A percentile compares a stretch with the other conserved stretches of the same genome.
Conservation (phyloP, 345 rosid species). For the Alliaria petiolata region DNA sequence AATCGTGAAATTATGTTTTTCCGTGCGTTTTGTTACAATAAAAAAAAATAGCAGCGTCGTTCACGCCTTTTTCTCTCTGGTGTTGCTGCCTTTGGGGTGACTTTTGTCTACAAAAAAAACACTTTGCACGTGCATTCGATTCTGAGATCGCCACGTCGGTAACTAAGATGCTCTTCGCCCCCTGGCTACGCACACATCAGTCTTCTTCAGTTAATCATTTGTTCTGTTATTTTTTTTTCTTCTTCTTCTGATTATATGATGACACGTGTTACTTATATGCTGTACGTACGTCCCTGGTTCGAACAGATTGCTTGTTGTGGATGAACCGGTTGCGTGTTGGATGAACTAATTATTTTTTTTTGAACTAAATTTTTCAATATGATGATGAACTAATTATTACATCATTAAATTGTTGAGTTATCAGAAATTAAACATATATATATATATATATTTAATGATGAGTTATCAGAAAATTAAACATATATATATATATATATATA, state of each 20-base stretch:
- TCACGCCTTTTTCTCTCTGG: constrained; percentile 19
- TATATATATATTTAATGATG: background rate
- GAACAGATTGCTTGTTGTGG: constrained; percentile 3
- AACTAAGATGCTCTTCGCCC: constrained; percentile 18
- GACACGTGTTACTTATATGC: background rate
- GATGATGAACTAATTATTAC: background rate
- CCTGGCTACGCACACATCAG: constrained; percentile 20
- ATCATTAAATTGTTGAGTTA: background rate
- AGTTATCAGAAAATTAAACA: background rate
- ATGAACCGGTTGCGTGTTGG: constrained; percentile 16
- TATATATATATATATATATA: background rate
- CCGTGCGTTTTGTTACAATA: background rate
- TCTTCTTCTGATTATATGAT: background rate
- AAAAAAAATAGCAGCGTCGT: constrained; percentile 15
- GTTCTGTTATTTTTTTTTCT: background rate
- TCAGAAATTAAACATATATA: background rate
- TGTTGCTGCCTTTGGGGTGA: constrained; percentile 19
- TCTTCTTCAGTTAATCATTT: constrained; percentile 19
- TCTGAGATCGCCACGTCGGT: constrained; percentile 10
- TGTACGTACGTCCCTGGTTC: background rate
- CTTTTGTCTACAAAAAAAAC: constrained; percentile 1
- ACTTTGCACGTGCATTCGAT: constrained; percentile 23
- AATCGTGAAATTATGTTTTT: background rate
- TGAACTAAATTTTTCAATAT: too few species aligned
- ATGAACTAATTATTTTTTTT: background rate